Evolutionary conservation across 2,329 filamentous ascomycete genomes (phyloP).

Genomic region (Colletotrichum echinochloae): DNA sequence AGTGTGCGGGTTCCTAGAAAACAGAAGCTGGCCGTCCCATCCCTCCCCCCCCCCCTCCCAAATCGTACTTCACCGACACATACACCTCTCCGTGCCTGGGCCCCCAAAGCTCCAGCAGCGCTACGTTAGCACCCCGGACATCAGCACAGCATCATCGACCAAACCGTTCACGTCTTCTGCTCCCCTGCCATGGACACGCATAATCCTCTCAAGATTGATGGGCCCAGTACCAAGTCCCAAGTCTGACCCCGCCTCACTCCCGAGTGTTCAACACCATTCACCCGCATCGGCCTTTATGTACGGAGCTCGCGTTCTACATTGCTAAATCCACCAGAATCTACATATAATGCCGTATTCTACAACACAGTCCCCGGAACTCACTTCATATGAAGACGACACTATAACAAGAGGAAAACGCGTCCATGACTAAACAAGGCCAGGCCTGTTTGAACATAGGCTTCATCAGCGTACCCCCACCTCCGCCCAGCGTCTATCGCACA

Average conservation of each 20-base stretch:
- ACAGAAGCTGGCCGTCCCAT: conserved; percentile 7
- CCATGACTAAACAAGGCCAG: conserved; percentile 60
- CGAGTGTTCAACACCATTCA: neutral
- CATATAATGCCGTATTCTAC: conserved; percentile 45
- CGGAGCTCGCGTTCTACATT: neutral
- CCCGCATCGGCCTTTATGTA: conserved; percentile 10
- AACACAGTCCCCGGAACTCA: conserved; percentile 38
- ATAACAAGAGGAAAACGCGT: conserved; percentile 43
- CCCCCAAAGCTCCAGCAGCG: neutral
- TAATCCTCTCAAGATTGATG: neutral
- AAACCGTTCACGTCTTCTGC: neutral
- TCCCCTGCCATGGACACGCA: neutral
- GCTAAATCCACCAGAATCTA: conserved; percentile 40
- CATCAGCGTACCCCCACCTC: conserved; percentile 56
- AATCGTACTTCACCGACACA: conserved; percentile 9
- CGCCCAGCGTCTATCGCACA: conserved; percentile 50
- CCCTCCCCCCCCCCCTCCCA: no score
- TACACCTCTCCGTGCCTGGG: conserved; percentile 17
- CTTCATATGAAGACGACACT: conserved; percentile 6
- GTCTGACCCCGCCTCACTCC: conserved; percentile 3
- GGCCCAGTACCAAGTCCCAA: neutral
- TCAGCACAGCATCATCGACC: neutral
- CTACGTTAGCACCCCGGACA: neutral
- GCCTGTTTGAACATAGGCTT: conserved; percentile 56
- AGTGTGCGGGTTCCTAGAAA: conserved; percentile 18